A percentile compares a stretch with the other conserved stretches of the same genome.
phyloP scores from a whole-genome alignment of 2,329 filamentous ascomycete genomes.

The Colletotrichum brevisporum region DNA sequence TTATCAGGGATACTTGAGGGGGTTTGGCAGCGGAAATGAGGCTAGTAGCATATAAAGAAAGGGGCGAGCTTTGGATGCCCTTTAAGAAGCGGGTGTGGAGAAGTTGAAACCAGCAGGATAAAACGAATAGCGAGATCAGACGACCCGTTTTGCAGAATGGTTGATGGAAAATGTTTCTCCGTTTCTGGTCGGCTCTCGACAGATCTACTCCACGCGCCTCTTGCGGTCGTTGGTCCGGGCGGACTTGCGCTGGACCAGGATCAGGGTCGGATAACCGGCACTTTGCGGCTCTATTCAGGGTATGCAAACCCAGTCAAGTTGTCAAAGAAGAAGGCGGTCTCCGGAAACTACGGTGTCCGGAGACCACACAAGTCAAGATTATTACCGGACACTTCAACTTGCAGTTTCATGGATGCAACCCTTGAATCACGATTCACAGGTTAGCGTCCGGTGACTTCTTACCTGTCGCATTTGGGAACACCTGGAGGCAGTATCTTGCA shows the following conservation, averaged over 20 bases:
- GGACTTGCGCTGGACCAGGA: constrained; percentile 11
- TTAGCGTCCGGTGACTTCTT: too few relatives aligned
- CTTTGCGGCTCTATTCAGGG: constrained; percentile 12
- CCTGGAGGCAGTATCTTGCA: too few relatives aligned
- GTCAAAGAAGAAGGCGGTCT: background rate
- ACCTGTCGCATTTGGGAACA: too few relatives aligned
- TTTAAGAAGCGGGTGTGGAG: constrained; percentile 6
- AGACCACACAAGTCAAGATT: background rate
- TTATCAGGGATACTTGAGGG: constrained; percentile 20
- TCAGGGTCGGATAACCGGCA: constrained; percentile 23
- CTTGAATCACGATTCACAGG: too few relatives aligned
- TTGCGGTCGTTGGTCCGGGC: constrained; percentile 9
- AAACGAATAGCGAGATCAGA: constrained; percentile 18
- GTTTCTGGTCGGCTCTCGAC: background rate
- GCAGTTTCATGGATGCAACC: too few relatives aligned
- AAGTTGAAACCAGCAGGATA: background rate
- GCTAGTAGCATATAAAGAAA: constrained; percentile 7
- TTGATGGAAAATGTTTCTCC: constrained; percentile 30
- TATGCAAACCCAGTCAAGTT: background rate
- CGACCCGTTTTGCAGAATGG: background rate
- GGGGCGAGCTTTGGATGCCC: background rate
- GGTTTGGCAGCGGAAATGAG: constrained; percentile 23
- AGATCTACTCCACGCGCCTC: background rate
- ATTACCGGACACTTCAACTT: too few relatives aligned
- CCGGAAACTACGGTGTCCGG: background rate